phyloP scores from a whole-genome alignment of 2,329 filamentous ascomycete species.

The Cryphonectria japonica region DNA sequence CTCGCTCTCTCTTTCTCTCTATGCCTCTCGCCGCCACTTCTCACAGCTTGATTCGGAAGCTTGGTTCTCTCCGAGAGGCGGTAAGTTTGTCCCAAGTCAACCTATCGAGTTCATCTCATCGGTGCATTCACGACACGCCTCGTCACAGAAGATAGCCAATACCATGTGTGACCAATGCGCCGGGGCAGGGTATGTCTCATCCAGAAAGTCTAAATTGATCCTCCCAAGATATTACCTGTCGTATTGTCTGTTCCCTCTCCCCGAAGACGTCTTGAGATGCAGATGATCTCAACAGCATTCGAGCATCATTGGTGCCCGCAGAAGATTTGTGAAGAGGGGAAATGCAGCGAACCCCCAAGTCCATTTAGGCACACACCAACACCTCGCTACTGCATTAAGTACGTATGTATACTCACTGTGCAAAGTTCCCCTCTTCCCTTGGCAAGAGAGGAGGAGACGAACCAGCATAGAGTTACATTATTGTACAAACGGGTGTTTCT shows the following conservation, averaged over 20 bases:
- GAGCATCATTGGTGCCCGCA: constrained; percentile 30
- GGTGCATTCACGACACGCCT: background rate
- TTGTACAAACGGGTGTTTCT: constrained; percentile 24
- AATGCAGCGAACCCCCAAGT: constrained; percentile 16
- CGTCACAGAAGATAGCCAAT: constrained; percentile 14
- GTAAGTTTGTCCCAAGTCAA: background rate
- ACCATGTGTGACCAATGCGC: constrained; percentile 8
- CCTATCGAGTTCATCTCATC: background rate
- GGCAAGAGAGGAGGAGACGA: background rate
- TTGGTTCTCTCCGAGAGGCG: too few relatives aligned
- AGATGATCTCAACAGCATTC: constrained; percentile 23
- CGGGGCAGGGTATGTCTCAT: constrained; percentile 16
- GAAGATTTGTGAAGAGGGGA: constrained; percentile 20
- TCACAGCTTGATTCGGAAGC: background rate
- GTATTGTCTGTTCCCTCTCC: background rate
- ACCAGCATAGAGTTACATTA: constrained; percentile 1
- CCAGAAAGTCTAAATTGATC: constrained; percentile 11
- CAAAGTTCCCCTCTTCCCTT: background rate
- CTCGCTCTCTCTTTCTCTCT: background rate
- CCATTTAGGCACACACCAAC: constrained; percentile 7
- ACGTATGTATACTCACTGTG: background rate
- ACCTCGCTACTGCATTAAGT: constrained; percentile 2
- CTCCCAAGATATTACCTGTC: background rate
- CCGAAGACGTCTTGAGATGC: constrained; percentile 8
- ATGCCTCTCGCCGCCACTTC: background rate